These are phyloP conservation scores for Knufia petricola DNA, from an alignment of 2,329 filamentous ascomycete species.

Conservation along the genomic window DNA sequence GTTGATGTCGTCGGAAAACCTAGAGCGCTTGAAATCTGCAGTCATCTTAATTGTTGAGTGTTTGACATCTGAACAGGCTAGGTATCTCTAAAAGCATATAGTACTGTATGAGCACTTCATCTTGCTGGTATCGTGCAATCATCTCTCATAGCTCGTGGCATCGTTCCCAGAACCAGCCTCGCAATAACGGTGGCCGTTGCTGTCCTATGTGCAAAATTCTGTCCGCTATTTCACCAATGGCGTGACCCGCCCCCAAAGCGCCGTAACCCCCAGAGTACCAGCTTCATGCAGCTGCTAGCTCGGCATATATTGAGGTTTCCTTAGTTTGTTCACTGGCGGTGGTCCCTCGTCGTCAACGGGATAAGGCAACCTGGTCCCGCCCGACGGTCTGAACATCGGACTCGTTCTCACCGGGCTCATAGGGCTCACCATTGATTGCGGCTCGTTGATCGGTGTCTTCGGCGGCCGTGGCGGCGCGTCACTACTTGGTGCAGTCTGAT, in stretches of 20 bases:
- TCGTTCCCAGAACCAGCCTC: neutral
- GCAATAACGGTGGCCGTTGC: no score
- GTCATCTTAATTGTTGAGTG: no score
- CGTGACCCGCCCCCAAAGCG: no score
- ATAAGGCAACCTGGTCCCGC: conserved; percentile 53
- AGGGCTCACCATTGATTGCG: conserved; percentile 27
- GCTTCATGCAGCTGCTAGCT: conserved; percentile 28
- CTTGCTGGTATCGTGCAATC: neutral
- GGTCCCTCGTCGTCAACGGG: conserved; percentile 72
- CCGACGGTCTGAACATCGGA: conserved; percentile 14
- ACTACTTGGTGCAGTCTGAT: conserved; percentile 4
- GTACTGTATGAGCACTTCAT: neutral
- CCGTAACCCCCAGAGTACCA: neutral
- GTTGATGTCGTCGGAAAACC: no score
- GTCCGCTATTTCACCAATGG: no score
- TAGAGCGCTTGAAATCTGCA: no score
- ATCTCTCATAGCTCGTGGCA: conserved; percentile 1
- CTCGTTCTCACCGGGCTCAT: conserved; percentile 27
- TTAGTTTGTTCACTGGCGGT: conserved; percentile 72
- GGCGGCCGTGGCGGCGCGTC: conserved; percentile 60
- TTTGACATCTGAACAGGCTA: neutral
- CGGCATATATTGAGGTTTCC: conserved; percentile 65
- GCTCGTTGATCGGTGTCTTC: conserved; percentile 55
- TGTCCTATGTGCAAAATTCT: no score
- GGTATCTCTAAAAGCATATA: conserved; percentile 1